These are phyloP conservation scores for Carex cristatella DNA, from an alignment of 176 grass and related monocot genomes.

Conservation along the genomic window DNA sequence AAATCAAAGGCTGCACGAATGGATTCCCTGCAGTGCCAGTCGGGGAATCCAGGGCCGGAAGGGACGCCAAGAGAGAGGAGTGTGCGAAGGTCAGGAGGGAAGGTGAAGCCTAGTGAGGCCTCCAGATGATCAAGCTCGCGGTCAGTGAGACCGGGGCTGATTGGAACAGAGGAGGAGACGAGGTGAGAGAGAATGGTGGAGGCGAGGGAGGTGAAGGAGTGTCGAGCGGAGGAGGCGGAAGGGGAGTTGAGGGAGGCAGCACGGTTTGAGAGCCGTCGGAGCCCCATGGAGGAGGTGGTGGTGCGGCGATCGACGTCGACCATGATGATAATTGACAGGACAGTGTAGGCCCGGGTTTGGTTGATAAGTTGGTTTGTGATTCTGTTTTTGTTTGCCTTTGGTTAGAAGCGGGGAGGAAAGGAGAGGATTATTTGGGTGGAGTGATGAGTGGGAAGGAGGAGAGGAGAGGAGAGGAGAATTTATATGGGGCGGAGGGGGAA, in stretches of 20 bases:
- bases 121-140: conserved; percentile 57
- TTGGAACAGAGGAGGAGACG: conserved; percentile 32
- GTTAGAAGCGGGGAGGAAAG: neutral
- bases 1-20: conserved; percentile 50
- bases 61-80: conserved; percentile 59
- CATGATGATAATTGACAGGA: conserved; percentile 27
- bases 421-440: neutral
- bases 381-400: neutral
- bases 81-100: conserved; percentile 92
- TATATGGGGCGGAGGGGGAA: conserved; percentile 1
- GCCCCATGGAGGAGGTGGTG: conserved; percentile 36
- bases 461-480: neutral
- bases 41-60: conserved; percentile 57
- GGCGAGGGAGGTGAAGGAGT: conserved; percentile 59
- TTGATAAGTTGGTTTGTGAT: neutral
- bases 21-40: conserved; percentile 44
- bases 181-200: conserved; percentile 52
- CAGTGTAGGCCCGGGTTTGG: neutral
- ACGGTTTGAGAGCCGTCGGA: conserved; percentile 78
- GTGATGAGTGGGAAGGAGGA: conserved; percentile 11
- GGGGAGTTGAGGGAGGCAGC: conserved; percentile 44
- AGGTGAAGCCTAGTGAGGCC: conserved; percentile 68
- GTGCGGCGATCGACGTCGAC: conserved; percentile 77
- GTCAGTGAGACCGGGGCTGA: conserved; percentile 58
- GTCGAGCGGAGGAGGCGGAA: conserved; percentile 42